Base-by-base conservation (phyloP, 2,329 filamentous ascomycete genomes). In the Cyphellophora europaea region DNA sequence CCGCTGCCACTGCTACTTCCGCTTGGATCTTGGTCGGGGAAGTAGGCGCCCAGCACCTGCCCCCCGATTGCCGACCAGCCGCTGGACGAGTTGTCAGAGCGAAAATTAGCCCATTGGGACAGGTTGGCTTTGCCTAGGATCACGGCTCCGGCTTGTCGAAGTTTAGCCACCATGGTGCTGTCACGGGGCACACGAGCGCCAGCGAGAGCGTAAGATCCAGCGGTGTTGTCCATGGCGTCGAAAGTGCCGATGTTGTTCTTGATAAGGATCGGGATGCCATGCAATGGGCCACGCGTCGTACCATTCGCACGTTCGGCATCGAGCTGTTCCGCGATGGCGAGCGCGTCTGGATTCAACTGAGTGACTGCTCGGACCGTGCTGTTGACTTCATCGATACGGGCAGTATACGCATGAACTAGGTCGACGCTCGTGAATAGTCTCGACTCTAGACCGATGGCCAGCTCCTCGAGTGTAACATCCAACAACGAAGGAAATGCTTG, bases 61-160 rank as follows among this genome's bases (percentile, higher is more conserved):
- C 77, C 78, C 5, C 75, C 75, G 39, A 73, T 63, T 0, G 77
- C 71, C 30, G 69, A 75, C 78, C 78, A 83, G 4, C 79, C 79
- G 37, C 73, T 73, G 8, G 55, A 55, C 10, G 49, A 52, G 47
- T 77, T 79, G 6, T 50, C 51, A 3, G 69, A 74, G 6, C 79
- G 63, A 35, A 62, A 76, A 45, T 79, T 77, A 2, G 73, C 73
- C 75, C 77, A 82, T 50, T 82, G 69, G 1, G 67, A 74, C 17
- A 82, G 51, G 37, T 76, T 78, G 0, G 75, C 61, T 55, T 83
- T 82, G 30, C 79, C 80, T 0, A 84, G 61, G 27, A 83, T 71
- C 27, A 83, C 62, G 2, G 67, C 72, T 2, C 78, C 78, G 2
- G 72, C 71, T 36, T 69, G 58, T 35, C 77, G 65, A 4, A 83